Evolutionary conservation across 768 basidiomycete genomes (phyloP), one percentile per base, ranked within the genome.

Genomic region (Saitozyma sp.): DNA sequence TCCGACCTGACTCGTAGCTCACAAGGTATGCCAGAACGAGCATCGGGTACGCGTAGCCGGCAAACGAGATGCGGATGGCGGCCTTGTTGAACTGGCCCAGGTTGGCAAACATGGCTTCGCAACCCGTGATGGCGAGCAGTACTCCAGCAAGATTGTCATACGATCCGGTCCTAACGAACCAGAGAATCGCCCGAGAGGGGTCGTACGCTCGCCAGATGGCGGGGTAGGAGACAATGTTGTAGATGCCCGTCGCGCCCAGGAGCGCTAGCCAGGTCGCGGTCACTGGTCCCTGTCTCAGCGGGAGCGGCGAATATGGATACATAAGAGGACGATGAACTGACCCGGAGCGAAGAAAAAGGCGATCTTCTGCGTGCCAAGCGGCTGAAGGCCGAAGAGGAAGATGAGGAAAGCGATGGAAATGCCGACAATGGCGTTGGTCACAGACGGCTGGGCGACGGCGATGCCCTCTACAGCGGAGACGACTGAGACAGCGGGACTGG

Each of bases 391-490:
- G 76, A 88, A 89, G 5, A 89, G 80, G 0, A 80, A 80, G 17
- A 86, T 63, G 8, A 89, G 80, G 67, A 89, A 83, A 0, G 77
- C 87, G 54, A 87, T 84, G 9, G 87, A 86, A 11, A 89, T 86
- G 11, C 83, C 81, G n/a, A 83, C 80, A 48, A 88, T 82, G 46
- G 85, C 79, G 9, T 77, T 64, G 1, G 68, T 56, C 8, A 88
- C 83, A 3, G 79, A 80, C 0, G 84, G 81, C 50, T 84, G 84
- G 9, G 86, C 86, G 13, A 88, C 84, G 0, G 83, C 86, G 62
- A 89, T 86, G n/a, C 88, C 88, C 14, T 81, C 84, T 2, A 89
- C 86, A 6, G 87, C 87, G 45, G 85, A 86, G 0, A 86, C 86
- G 8, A 89, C 85, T 0, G 86, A 87, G 7, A 89, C 87, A 6